Base-by-base conservation (phyloP, 495 filamentous ascomycete genomes). In the Penicillium longicatenatum region DNA sequence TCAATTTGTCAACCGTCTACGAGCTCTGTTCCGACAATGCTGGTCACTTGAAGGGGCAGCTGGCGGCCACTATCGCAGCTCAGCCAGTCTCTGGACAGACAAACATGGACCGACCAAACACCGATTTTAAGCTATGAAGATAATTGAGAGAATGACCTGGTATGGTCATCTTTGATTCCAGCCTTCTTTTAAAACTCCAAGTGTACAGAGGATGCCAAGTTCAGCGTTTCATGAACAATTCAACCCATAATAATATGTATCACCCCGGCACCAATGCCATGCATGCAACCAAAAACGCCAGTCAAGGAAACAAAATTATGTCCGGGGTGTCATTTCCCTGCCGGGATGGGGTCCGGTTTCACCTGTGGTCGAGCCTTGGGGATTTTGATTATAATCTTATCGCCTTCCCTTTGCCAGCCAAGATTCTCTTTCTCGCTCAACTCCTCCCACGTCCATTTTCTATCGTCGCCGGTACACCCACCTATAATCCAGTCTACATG, bases 1-100 rank as follows among this genome's bases (percentile, higher is more conserved):
- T 97, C 71, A 98, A 98, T 67, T 76, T 98, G 8, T 82, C 85
- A 16, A 97, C 94, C 0, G 82, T 96, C 61, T 98, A 96, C 67
- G 94, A 98, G 70, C 83, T 98, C 6, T 93, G 89, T 63, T 90
- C 88, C 2, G 93, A 98, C 55, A 80, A 81, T 57, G 79, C 88
- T n/a, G 73, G 78, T 47, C 78, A 77, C 16, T 69, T 87, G 63
- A 98, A 97, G 74, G 69, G 81, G 19, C 69, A 73, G 20, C 77
- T 98, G 21, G 85, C 89, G 8, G 88, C 89, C 65, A 82, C 77
- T 30, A 77, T 95, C 16, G 87, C 91, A 2, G 75, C 69, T 14
- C 76, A 82, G 59, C 70, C 70, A 42, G 59, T 69, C 33, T 65
- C 69, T 35, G 67, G 73, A 59, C 52, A 77, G 64, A 37, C 75